Conservation (phyloP, 2,329 filamentous ascomycete species). For the Karstenula rhodostoma region DNA sequence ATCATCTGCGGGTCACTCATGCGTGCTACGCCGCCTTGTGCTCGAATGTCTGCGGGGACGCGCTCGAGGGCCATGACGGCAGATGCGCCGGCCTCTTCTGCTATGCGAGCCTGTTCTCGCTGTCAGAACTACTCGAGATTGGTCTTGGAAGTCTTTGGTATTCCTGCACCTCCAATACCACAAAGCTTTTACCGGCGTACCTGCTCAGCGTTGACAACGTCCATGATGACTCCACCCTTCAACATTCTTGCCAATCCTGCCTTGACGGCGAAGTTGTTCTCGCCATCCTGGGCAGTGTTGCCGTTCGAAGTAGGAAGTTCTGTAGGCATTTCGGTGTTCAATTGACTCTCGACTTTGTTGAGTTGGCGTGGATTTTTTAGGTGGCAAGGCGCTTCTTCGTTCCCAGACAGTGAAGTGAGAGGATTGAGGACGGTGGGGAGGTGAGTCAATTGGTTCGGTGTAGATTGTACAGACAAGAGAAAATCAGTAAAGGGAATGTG, state of each 20-base stretch:
- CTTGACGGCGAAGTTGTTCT: conserved; percentile 83
- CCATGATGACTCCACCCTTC: conserved; percentile 99
- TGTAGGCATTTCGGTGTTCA: conserved; percentile 51
- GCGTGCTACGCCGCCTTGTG: conserved; percentile 89
- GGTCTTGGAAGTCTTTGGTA: background rate
- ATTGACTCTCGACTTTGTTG: conserved; percentile 2
- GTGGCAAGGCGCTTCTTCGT: background rate
- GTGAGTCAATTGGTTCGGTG: background rate
- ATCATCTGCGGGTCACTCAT: conserved; percentile 98
- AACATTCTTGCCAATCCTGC: conserved; percentile 96
- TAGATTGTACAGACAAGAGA: conserved; percentile 8
- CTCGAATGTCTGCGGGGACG: conserved; percentile 94
- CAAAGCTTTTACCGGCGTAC: conserved; percentile 48
- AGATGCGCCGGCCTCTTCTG: conserved; percentile 92
- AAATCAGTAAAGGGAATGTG: conserved; percentile 1
- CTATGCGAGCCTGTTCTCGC: conserved; percentile 78
- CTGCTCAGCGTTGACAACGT: conserved; percentile 91
- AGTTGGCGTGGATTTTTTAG: background rate
- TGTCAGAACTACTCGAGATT: conserved; percentile 21
- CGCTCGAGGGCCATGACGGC: conserved; percentile 99
- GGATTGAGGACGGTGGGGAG: background rate
- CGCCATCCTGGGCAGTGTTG: conserved; percentile 53
- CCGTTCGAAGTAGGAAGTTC: conserved; percentile 59
- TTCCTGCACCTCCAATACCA: background rate
- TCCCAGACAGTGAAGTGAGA: conserved; percentile 2